A percentile compares a stretch with the other conserved stretches of the same genome.
Conservation (phyloP, 306 rosid species). For the Cucurbita ficifolia region DNA sequence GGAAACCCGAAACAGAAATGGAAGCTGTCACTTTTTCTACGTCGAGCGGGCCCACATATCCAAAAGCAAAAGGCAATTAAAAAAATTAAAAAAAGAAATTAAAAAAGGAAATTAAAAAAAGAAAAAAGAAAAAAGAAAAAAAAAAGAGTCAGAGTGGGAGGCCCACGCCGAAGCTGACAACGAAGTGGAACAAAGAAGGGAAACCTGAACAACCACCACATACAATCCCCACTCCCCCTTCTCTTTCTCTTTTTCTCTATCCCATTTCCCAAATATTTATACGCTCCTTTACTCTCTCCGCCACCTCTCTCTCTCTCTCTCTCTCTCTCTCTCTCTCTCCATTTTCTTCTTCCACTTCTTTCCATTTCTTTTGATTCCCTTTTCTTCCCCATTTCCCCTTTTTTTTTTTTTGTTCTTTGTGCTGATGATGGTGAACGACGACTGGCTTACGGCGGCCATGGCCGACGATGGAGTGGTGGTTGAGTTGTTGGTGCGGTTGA, state of each 20-base stretch:
- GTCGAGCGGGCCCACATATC: not conserved
- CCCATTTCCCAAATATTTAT: not conserved
- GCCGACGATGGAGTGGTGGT: slow-evolving; percentile 50
- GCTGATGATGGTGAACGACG: slow-evolving; percentile 25
- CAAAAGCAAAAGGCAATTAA: not conserved
- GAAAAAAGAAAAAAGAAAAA: not conserved
- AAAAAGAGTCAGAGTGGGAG: not conserved
- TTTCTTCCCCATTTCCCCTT: not conserved
- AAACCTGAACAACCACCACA: slow-evolving; percentile 8
- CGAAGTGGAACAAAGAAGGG: slow-evolving; percentile 8
- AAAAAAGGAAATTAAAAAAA: not conserved
- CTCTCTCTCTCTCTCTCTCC: not conserved
- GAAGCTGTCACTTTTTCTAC: not conserved
- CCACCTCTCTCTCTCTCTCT: slow-evolving; percentile 1
- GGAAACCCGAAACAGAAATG: not conserved
- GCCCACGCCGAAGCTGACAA: slow-evolving; percentile 8
- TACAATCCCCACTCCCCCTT: not conserved
- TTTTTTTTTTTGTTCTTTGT: not conserved
- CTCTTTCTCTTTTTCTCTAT: not conserved
- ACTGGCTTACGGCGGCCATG: slow-evolving; percentile 64
- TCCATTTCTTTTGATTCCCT: not conserved
- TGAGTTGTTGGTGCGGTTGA: slow-evolving; percentile 50
- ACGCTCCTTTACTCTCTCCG: slow-evolving; percentile 14
- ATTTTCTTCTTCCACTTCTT: not conserved
- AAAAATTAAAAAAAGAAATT: not conserved